These are phyloP conservation scores for Oenanthe javanica DNA, from an alignment of 140 eudicot genomes.

Conservation along the genomic window DNA sequence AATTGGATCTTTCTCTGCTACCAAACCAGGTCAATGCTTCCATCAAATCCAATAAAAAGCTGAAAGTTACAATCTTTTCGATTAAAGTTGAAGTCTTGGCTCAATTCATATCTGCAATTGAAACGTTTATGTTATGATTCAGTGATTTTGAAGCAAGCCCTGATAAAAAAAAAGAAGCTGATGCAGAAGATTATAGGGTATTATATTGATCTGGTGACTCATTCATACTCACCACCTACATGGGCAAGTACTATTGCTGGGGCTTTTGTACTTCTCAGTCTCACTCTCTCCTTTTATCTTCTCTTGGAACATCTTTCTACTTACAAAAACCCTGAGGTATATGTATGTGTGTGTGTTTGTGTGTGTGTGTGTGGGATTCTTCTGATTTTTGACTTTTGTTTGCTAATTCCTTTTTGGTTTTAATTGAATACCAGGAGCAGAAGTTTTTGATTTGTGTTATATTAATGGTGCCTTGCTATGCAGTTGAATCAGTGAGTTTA, in stretches of 20 bases:
- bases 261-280: slow-evolving; percentile 50
- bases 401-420: slow-evolving; percentile 5
- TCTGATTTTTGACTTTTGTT: not conserved
- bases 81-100: not conserved
- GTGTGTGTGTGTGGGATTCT: not conserved
- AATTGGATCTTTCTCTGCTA: not conserved
- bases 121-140: not conserved
- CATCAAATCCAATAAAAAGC: not conserved
- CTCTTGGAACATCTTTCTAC: slow-evolving; percentile 78
- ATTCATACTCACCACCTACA: slow-evolving; percentile 42
- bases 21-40: not conserved
- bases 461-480: slow-evolving; percentile 93
- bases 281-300: slow-evolving; percentile 74
- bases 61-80: not conserved
- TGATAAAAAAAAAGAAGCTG: slow-evolving; percentile 13
- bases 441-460: slow-evolving; percentile 87
- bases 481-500: slow-evolving; percentile 91
- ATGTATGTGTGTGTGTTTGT: not conserved
- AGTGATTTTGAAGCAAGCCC: slow-evolving; percentile 4
- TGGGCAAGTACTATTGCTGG: slow-evolving; percentile 85
- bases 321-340: slow-evolving; percentile 97
- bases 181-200: slow-evolving; percentile 41
- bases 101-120: not conserved
- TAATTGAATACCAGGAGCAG: slow-evolving; percentile 62
- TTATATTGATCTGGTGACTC: slow-evolving; percentile 26